Evolutionary conservation across 768 basidiomycete species (phyloP), one percentile per base, ranked within the genome.

Genomic region (Leccinellum rugosiceps): DNA sequence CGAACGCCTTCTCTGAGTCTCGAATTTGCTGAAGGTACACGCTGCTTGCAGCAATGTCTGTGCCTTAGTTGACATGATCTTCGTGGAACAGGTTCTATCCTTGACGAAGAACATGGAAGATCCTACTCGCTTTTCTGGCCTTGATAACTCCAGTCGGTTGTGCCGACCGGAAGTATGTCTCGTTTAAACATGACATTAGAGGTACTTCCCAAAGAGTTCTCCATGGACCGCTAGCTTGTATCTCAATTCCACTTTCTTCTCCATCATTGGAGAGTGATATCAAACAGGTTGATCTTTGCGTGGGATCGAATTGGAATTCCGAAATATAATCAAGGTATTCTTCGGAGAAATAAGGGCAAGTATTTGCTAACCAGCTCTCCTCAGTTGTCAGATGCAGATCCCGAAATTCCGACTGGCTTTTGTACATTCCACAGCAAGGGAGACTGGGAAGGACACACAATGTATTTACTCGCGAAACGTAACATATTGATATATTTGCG

Each of bases 131-230:
- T 87, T 73, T 83, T 77, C 72, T 94, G 92, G 5, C 86, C 85
- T n/a, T 87, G 84, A 59, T 94, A 85, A 54, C 72, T 82, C 96
- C 96, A 99, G 65, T 95, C 87, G 2, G 78, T 88, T 63, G 82
- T 82, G 35, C 84, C 86, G 17, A 80, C 79, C 74, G 78, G 74
- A 96, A 99, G 74, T 92, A 96, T 19, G 85, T 84, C 70, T 99
- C 94, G 65, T 90, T 93, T 51, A 99, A 76, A 60, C 85, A 85
- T 13, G 94, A 86, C 93, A 98, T 94, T 51, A 98, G 76, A 1
- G 94, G 95, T 1, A 98, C 94, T 75, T 98, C 97, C 86, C 96
- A 99, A 26, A 97, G 76, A 57, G 98, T 96, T 0, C 74, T 74
- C 93, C 93, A 95, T 6, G 79, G 80, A 6, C 92, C 94, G 28